Base-by-base conservation (phyloP, 169 alveolate genomes). In the Ichthyophthirius multifiliis region DNA sequence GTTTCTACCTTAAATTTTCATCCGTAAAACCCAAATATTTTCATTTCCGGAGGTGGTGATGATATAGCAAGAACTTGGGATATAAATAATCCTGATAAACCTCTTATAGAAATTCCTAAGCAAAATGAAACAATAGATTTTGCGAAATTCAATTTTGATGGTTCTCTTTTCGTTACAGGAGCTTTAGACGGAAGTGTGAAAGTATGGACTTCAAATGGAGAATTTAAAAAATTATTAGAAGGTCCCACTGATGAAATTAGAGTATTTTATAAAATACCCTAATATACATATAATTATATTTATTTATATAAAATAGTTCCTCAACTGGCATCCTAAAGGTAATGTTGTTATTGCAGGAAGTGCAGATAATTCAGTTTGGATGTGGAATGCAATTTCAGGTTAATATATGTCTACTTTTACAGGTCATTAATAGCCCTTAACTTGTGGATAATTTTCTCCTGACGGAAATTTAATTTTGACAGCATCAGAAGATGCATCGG, bases 261-360 rank as follows among this genome's bases (percentile, higher is more conserved):
- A 37, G 77, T 67, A 67, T 37, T 15, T 55, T 43, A 6, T 6
- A n/a, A n/a, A 5, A 5, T 45, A 45, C 5, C 5, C 18, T 45
- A 5, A 45, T 45, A 6, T 45, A n/a, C 6, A n/a, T 45, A 45
- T 6, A 45, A 6, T 4, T 45, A 13, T 10, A 37, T 0, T 37
- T 67, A 6, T 67, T 5, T n/a, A 13, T 31, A 16, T 41, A 32
- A 1, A 65, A 48, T 1, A 45, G 55, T 83, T 84, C 65, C 35
- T 88, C 6, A 75, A 79, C 31, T 88, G 93, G 93, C 93, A 88
- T 62, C 82, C 83, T 18, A 88, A 88, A 71, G 89, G 89, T 23
- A 83, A 83, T 65, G 88, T 79, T 18, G 39, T 88, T 30, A 43
- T 83, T 12, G 78, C 87, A 9, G 90, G 93, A 34, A 89, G 93